Percentiles rank a stretch among this genome's conserved stretches.
Evolutionary conservation across 2,329 filamentous ascomycete species (phyloP).

Genomic region (Xylariaceae sp.): DNA sequence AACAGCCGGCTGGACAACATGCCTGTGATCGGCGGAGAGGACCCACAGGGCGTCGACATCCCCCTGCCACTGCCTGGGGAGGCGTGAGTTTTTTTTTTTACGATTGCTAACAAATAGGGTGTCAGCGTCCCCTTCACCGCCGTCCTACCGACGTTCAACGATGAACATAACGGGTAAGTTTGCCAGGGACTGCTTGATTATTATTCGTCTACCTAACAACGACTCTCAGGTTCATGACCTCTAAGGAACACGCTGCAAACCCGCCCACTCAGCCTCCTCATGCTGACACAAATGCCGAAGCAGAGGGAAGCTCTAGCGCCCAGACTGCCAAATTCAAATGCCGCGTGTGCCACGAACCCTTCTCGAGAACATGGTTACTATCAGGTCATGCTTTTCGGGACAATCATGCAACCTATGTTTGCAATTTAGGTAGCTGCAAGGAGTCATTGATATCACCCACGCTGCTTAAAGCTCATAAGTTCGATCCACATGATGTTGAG

Average conservation of each 20-base stretch:
- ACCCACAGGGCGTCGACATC: neutral
- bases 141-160: too few relatives aligned
- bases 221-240: neutral
- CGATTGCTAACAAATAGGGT: slow-evolving; percentile 39
- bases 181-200: neutral
- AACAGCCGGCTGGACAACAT: too few relatives aligned
- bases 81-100: slow-evolving; percentile 39
- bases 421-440: neutral
- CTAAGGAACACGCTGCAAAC: neutral
- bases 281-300: neutral
- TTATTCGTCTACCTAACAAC: neutral
- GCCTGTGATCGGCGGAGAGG: too few relatives aligned
- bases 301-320: neutral
- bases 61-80: slow-evolving; percentile 20
- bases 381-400: neutral
- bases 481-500: slow-evolving; percentile 1
- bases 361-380: neutral
- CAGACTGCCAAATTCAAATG: neutral
- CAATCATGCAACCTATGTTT: neutral
- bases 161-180: too few relatives aligned
- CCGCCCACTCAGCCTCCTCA: neutral
- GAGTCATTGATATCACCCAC: neutral
- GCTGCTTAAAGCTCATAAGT: neutral
- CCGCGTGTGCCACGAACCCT: neutral
- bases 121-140: too few relatives aligned